Evolutionary conservation across 306 rosid genomes (phyloP).

Genomic region (apple (Malus domestica)): DNA sequence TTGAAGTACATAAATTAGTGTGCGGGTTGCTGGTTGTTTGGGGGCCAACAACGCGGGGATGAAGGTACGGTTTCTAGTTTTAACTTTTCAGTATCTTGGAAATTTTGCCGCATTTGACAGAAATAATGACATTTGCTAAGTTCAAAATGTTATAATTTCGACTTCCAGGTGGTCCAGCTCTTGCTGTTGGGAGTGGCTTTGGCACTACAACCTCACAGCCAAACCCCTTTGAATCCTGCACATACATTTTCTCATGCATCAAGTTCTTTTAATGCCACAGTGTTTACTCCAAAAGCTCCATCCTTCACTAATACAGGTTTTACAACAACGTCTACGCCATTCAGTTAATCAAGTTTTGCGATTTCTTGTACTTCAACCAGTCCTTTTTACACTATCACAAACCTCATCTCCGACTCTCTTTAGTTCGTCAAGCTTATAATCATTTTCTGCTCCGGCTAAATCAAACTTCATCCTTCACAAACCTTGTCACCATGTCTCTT

Average conservation of each 20-base stretch:
- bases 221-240: slow-evolving; percentile 40
- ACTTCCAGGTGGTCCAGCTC: slow-evolving; percentile 68
- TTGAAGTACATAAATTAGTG: neutral
- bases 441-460: slow-evolving; percentile 48
- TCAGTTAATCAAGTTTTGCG: slow-evolving; percentile 51
- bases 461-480: neutral
- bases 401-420: slow-evolving; percentile 35
- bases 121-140: neutral
- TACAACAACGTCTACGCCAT: slow-evolving; percentile 46
- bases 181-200: slow-evolving; percentile 46
- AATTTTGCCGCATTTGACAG: too few relatives aligned
- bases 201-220: slow-evolving; percentile 41
- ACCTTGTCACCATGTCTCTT: too few relatives aligned
- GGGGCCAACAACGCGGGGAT: slow-evolving; percentile 73
- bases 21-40: neutral
- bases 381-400: slow-evolving; percentile 21
- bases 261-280: slow-evolving; percentile 47
- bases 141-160: neutral
- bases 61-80: slow-evolving; percentile 38
- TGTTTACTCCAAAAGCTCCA: slow-evolving; percentile 55
- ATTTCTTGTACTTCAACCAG: slow-evolving; percentile 34
- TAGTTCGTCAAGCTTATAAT: slow-evolving; percentile 28
- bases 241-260: slow-evolving; percentile 58
- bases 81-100: neutral
- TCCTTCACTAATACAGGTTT: slow-evolving; percentile 40